Evolutionary conservation across 2,329 filamentous ascomycete species (phyloP).

Genomic region (Colletotrichum sp.): DNA sequence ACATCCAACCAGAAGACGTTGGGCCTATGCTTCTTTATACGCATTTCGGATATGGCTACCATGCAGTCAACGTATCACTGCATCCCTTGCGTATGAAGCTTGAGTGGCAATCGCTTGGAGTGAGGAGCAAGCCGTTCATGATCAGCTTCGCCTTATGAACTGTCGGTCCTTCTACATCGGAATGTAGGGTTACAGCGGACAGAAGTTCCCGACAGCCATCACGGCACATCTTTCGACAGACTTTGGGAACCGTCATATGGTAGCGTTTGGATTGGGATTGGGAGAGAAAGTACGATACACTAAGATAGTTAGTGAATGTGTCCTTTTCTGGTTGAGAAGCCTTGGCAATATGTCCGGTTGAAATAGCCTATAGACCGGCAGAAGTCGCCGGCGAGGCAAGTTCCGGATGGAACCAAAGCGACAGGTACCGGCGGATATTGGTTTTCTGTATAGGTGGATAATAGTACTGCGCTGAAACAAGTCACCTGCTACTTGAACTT

Average conservation of each 20-base stretch:
- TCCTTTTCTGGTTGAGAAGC: neutral
- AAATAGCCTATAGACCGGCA: conserved; percentile 6
- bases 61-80: neutral
- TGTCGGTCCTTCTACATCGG: neutral
- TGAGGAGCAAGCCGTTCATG: neutral
- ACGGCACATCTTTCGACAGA: neutral
- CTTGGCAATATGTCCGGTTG: neutral
- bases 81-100: neutral
- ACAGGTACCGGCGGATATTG: neutral
- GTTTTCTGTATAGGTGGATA: neutral
- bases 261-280: neutral
- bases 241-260: neutral
- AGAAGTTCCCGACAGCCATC: neutral
- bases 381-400: neutral
- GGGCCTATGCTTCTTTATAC: neutral
- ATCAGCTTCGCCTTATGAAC: neutral
- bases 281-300: neutral
- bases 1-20: neutral
- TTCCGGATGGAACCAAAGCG: neutral
- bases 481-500: neutral
- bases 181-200: neutral
- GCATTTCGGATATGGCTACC: neutral
- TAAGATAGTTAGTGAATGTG: neutral
- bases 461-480: neutral
- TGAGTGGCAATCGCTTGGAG: neutral